Evolutionary conservation across 805 yeast genomes (phyloP).

Genomic region (Myxozyma kluyveri): DNA sequence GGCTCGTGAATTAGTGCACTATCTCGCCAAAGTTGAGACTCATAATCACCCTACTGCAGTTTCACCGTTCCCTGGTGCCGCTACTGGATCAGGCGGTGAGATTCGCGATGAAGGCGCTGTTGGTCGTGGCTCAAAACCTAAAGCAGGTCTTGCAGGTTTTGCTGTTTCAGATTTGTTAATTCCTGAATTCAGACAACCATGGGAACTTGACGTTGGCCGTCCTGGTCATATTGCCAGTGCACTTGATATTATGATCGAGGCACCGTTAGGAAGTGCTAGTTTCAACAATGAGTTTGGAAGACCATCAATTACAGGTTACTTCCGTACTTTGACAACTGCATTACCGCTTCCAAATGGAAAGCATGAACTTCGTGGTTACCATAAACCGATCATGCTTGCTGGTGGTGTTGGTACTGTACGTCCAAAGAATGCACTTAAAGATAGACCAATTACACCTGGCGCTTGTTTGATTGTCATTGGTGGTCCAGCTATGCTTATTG

Average conservation of each 20-base stretch:
- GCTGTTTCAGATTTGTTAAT: slow-evolving; percentile 86
- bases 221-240: slow-evolving; percentile 93
- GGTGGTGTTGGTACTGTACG: slow-evolving; percentile 98
- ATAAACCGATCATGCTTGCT: slow-evolving; percentile 98
- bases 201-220: slow-evolving; percentile 90
- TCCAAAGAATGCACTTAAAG: slow-evolving; percentile 86
- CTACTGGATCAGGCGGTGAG: slow-evolving; percentile 99
- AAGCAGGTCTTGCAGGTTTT: slow-evolving; percentile 94
- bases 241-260: slow-evolving; percentile 92
- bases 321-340: slow-evolving; percentile 86
- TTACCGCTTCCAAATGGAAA: slow-evolving; percentile 62
- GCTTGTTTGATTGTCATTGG: slow-evolving; percentile 90
- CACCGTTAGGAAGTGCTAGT: slow-evolving; percentile 96
- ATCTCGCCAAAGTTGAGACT: slow-evolving; percentile 93
- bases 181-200: slow-evolving; percentile 83
- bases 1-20: slow-evolving; percentile 74
- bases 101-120: slow-evolving; percentile 99
- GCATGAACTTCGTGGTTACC: slow-evolving; percentile 87
- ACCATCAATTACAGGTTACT: slow-evolving; percentile 95
- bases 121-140: slow-evolving; percentile 95
- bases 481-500: slow-evolving; percentile 97
- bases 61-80: slow-evolving; percentile 98
- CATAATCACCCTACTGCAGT: slow-evolving; percentile 99
- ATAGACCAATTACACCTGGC: slow-evolving; percentile 85
- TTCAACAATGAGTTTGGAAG: slow-evolving; percentile 98